Conservation (phyloP, 139 green algal genomes). For the Micromonas pusilla region DNA sequence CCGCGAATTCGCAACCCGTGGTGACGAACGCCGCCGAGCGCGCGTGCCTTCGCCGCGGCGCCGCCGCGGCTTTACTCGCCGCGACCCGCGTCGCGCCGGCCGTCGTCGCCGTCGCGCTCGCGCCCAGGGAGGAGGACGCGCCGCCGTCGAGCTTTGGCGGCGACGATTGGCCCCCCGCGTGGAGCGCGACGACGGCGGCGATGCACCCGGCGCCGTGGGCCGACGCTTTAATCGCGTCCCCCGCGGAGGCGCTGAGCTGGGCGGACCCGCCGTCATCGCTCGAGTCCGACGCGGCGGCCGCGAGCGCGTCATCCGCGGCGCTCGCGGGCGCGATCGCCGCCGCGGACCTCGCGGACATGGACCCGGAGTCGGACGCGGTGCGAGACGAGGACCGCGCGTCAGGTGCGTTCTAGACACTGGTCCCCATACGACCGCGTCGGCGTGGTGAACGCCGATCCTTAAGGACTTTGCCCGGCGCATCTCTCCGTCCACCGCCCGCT, state of each 20-base stretch:
- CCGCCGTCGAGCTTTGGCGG: no score
- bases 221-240: background rate
- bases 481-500: no score
- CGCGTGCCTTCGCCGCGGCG: background rate
- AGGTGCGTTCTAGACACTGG: no score
- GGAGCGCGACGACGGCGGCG: no score
- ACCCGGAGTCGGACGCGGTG: no score
- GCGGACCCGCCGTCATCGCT: background rate
- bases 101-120: background rate
- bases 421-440: no score
- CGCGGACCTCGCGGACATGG: background rate
- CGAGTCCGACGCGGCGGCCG: background rate
- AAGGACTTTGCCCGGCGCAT: no score
- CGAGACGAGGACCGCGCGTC: no score
- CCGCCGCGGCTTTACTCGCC: background rate
- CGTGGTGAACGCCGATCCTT: no score
- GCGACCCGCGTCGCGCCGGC: background rate
- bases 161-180: background rate
- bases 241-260: background rate
- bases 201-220: background rate
- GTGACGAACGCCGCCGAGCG: background rate
- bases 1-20: background rate
- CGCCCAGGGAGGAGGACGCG: no score
- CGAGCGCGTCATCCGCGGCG: no score
- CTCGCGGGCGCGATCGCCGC: background rate